A percentile compares a stretch with the other conserved stretches of the same genome.
Conservation (phyloP, 2,329 filamentous ascomycete species). For the Exophiala lecanii-corni region DNA sequence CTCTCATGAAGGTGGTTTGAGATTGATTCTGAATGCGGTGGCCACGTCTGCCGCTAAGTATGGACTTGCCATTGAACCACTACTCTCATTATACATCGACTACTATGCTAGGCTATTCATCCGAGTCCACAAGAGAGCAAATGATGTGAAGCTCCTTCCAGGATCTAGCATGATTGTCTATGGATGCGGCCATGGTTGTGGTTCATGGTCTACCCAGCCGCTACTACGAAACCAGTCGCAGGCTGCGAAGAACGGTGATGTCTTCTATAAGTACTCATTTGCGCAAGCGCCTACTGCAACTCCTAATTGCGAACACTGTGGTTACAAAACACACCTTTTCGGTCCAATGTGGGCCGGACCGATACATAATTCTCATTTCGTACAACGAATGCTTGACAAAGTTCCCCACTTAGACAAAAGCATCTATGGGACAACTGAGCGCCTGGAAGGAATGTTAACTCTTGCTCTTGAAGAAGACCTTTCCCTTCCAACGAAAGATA, state of each 20-base stretch:
- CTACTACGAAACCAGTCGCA: slow-evolving; percentile 65
- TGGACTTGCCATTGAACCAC: slow-evolving; percentile 80
- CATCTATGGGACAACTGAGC: slow-evolving; percentile 71
- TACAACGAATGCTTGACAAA: slow-evolving; percentile 70
- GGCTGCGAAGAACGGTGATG: slow-evolving; percentile 64
- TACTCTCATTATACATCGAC: slow-evolving; percentile 90
- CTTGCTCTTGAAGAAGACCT: slow-evolving; percentile 75
- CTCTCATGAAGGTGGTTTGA: slow-evolving; percentile 84
- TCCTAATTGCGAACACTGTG: slow-evolving; percentile 74
- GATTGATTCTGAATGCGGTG: slow-evolving; percentile 78
- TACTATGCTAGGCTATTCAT: slow-evolving; percentile 92
- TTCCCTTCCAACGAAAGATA: slow-evolving; percentile 9
- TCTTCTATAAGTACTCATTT: slow-evolving; percentile 74
- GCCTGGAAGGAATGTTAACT: slow-evolving; percentile 86
- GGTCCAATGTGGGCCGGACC: slow-evolving; percentile 95
- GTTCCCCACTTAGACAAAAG: slow-evolving; percentile 63
- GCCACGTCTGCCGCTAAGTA: slow-evolving; percentile 78
- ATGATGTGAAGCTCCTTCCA: slow-evolving; percentile 82
- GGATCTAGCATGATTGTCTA: slow-evolving; percentile 92
- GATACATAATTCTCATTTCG: slow-evolving; percentile 77
- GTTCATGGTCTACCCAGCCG: slow-evolving; percentile 81
- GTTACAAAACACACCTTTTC: slow-evolving; percentile 76
- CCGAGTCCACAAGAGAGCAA: slow-evolving; percentile 70
- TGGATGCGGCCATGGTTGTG: slow-evolving; percentile 84
- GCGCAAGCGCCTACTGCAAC: slow-evolving; percentile 65